Percentiles rank a stretch among this genome's conserved stretches.
These are phyloP conservation scores for Sistotremastrum suecicum DNA, from an alignment of 768 basidiomycete genomes.

Conservation along the genomic window DNA sequence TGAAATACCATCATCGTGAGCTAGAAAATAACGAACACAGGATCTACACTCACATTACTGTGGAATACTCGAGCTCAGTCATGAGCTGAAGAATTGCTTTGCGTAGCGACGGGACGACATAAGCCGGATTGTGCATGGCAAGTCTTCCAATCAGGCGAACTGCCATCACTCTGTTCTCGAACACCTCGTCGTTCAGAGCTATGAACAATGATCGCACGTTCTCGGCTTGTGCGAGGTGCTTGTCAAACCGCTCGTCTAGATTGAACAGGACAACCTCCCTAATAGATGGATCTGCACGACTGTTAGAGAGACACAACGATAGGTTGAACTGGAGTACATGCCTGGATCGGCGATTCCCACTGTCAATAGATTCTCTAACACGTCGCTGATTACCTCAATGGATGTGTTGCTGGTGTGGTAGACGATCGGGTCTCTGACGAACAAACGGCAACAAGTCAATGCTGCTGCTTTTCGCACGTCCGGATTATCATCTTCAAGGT, in stretches of 20 bases:
- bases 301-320: constrained; percentile 2
- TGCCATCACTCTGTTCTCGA: constrained; percentile 85
- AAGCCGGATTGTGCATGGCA: constrained; percentile 91
- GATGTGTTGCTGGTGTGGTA: constrained; percentile 93
- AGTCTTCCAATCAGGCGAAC: constrained; percentile 86
- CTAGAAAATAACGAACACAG: not conserved
- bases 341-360: constrained; percentile 96
- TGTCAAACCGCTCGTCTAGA: constrained; percentile 88
- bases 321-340: constrained; percentile 16
- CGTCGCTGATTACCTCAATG: constrained; percentile 93
- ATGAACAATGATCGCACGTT: constrained; percentile 97
- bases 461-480: constrained; percentile 87
- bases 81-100: constrained; percentile 92
- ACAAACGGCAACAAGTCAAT: constrained; percentile 79
- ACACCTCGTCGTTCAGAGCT: constrained; percentile 92
- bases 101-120: constrained; percentile 94
- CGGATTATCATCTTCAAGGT: constrained; percentile 81
- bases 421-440: constrained; percentile 90
- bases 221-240: constrained; percentile 93
- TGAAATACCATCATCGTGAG: constrained; percentile 14
- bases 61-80: constrained; percentile 94
- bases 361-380: constrained; percentile 90
- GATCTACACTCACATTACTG: constrained; percentile 49
- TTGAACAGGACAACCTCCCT: constrained; percentile 75
- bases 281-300: constrained; percentile 54